Evolutionary conservation across 2,329 filamentous ascomycete species (phyloP).

Genomic region (Colletotrichum paranaense): DNA sequence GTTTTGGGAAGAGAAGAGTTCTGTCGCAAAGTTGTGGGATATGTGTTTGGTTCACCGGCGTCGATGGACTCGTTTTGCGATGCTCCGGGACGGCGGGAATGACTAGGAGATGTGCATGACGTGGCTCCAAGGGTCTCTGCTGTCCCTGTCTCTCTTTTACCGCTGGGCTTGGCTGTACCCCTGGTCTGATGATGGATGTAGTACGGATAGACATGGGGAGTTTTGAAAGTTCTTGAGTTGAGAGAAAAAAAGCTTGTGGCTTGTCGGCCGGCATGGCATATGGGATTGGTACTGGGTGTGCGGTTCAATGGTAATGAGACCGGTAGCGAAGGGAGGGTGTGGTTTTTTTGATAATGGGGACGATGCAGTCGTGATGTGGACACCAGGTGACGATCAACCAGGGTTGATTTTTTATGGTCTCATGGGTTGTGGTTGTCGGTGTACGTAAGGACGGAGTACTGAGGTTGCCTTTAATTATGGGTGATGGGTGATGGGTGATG

Average conservation of each 20-base stretch:
- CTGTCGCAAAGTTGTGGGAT: slow-evolving; percentile 3
- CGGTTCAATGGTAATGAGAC: not conserved
- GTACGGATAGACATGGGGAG: not conserved
- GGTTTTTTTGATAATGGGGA: not conserved
- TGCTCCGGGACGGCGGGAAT: not conserved
- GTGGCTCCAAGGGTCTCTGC: slow-evolving; percentile 3
- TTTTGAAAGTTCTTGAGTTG: not conserved
- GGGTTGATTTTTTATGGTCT: not conserved
- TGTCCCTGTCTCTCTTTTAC: slow-evolving; percentile 3
- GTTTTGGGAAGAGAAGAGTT: not conserved
- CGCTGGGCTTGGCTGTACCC: not conserved
- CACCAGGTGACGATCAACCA: not conserved
- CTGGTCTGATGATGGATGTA: not conserved
- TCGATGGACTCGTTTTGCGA: not conserved
- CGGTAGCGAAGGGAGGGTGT: not conserved
- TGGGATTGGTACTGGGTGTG: not conserved
- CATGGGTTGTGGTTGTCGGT: slow-evolving; percentile 15
- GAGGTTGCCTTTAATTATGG: slow-evolving; percentile 7
- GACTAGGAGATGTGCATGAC: not conserved
- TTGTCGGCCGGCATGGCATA: not conserved
- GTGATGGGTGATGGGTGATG: not conserved
- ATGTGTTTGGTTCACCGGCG: not conserved
- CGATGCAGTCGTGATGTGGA: slow-evolving; percentile 1
- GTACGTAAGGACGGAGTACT: not conserved
- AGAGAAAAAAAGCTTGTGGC: not conserved